These are phyloP conservation scores for Protomyces macrosporus DNA, from an alignment of 1,139 yeast genomes.

Conservation along the genomic window DNA sequence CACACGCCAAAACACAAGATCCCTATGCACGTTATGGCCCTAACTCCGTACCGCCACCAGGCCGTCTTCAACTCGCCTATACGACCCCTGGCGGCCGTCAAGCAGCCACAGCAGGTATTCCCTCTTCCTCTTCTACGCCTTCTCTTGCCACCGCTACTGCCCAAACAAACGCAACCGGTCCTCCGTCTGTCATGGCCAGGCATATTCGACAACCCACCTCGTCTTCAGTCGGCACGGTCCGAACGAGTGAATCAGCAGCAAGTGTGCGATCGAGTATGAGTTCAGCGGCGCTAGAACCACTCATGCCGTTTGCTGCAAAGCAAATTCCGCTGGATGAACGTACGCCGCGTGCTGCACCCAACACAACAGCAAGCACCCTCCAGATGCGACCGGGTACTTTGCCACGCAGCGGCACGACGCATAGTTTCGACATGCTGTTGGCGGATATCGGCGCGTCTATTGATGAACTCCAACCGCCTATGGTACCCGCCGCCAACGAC, in stretches of 20 bases:
- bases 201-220: slow-evolving; percentile 11
- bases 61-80: background rate
- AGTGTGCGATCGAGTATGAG: slow-evolving; percentile 15
- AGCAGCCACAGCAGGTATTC: too few relatives aligned
- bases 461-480: slow-evolving; percentile 5
- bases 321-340: background rate
- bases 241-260: slow-evolving; percentile 1
- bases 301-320: background rate
- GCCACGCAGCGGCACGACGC: slow-evolving; percentile 10
- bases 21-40: background rate
- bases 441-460: slow-evolving; percentile 22
- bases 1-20: background rate
- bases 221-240: slow-evolving; percentile 18
- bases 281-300: slow-evolving; percentile 4
- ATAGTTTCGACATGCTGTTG: slow-evolving; percentile 17
- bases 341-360: background rate
- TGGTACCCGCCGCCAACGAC: background rate
- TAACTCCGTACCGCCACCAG: background rate
- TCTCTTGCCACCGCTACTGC: background rate
- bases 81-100: too few relatives aligned
- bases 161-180: background rate
- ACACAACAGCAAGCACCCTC: background rate
- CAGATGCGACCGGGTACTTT: background rate
- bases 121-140: background rate
- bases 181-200: background rate